Conservation (phyloP, 306 rosid genomes). For the Corylus heterophylla region DNA sequence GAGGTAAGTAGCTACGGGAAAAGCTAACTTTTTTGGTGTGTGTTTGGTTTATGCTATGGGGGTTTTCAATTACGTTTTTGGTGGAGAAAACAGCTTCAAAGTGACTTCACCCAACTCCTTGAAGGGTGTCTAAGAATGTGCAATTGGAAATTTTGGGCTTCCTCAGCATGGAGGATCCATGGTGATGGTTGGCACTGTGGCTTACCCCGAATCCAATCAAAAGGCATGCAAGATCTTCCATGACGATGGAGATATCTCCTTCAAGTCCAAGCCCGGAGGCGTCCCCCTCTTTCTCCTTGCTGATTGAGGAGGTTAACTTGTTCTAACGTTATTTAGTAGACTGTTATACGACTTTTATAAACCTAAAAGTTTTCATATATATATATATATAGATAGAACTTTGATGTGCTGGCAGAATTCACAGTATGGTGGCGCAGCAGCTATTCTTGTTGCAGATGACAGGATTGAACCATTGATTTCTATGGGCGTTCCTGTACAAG, state of each 20-base stretch:
- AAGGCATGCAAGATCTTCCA: slow-evolving; percentile 67
- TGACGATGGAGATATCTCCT: slow-evolving; percentile 36
- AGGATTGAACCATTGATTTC: slow-evolving; percentile 70
- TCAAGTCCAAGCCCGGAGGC: slow-evolving; percentile 71
- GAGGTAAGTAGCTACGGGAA: slow-evolving; percentile 30
- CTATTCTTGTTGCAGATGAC: slow-evolving; percentile 91
- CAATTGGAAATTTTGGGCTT: slow-evolving; percentile 95
- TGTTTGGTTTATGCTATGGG: slow-evolving; percentile 52
- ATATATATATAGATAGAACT: too few relatives aligned
- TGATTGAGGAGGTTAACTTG: slow-evolving; percentile 74
- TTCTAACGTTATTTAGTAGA: too few relatives aligned
- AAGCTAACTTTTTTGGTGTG: slow-evolving; percentile 40
- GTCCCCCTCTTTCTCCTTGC: slow-evolving; percentile 72
- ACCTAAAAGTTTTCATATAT: not conserved
- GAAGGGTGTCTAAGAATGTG: slow-evolving; percentile 73
- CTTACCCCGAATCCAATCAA: slow-evolving; percentile 73
- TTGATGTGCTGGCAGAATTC: slow-evolving; percentile 64
- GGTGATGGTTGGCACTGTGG: slow-evolving; percentile 64
- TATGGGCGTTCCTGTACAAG: slow-evolving; percentile 93
- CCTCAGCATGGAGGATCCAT: slow-evolving; percentile 86
- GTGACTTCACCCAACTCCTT: slow-evolving; percentile 59
- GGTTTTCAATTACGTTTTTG: slow-evolving; percentile 60
- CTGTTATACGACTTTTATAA: too few relatives aligned
- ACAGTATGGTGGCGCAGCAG: slow-evolving; percentile 93
- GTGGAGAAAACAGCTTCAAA: slow-evolving; percentile 91